Evolutionary conservation across 2,329 filamentous ascomycete species (phyloP).

Genomic region (Penicillium freii): DNA sequence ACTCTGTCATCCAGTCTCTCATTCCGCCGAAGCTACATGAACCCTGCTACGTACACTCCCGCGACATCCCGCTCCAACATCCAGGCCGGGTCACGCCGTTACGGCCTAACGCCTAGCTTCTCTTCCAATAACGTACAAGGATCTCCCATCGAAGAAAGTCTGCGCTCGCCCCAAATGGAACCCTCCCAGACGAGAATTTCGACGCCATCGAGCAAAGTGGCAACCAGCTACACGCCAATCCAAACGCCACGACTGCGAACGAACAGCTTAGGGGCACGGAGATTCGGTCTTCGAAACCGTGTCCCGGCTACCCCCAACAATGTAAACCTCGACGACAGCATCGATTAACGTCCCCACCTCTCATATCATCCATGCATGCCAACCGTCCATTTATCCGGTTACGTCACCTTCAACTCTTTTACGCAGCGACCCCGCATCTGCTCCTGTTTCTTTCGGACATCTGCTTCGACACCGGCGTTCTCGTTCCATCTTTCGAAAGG

Average conservation of each 20-base stretch:
- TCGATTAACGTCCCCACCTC: slow-evolving; percentile 24
- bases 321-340: slow-evolving; percentile 32
- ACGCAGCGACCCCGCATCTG: slow-evolving; percentile 8
- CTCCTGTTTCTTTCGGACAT: not conserved
- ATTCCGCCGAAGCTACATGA: slow-evolving; percentile 39
- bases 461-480: slow-evolving; percentile 1
- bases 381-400: not conserved
- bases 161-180: slow-evolving; percentile 21
- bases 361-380: not conserved
- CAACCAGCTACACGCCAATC: slow-evolving; percentile 40
- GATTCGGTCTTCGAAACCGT: slow-evolving; percentile 36
- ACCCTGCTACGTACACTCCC: slow-evolving; percentile 35
- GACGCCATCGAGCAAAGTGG: slow-evolving; percentile 36
- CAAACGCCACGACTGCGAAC: slow-evolving; percentile 38
- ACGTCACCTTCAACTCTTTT: not conserved
- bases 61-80: slow-evolving; percentile 40
- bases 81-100: slow-evolving; percentile 44
- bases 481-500: not conserved
- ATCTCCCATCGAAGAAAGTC: slow-evolving; percentile 20
- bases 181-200: slow-evolving; percentile 34
- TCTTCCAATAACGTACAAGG: slow-evolving; percentile 20
- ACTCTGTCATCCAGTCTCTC: slow-evolving; percentile 33
- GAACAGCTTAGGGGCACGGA: slow-evolving; percentile 38
- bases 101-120: slow-evolving; percentile 29
- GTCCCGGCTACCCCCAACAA: slow-evolving; percentile 25